phyloP scores from a whole-genome alignment of 495 filamentous ascomycete genomes.

The Aspergillus funiculosus region DNA sequence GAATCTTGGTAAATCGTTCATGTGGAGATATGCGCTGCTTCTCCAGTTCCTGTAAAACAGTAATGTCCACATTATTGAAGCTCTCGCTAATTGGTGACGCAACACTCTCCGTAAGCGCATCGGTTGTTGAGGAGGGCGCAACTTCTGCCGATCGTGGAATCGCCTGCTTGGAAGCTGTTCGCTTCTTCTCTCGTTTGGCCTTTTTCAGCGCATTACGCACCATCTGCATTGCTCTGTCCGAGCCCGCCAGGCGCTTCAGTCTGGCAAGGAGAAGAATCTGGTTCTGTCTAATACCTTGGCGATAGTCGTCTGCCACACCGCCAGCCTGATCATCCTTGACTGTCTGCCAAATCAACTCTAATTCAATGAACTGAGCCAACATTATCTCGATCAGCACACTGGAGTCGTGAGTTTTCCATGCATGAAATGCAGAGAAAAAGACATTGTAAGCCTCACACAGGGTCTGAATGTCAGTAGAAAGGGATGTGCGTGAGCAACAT shows the following conservation, averaged over 20 bases:
- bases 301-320: slow-evolving; percentile 83
- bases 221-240: slow-evolving; percentile 72
- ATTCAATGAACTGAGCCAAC: slow-evolving; percentile 89
- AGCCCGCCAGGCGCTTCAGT: slow-evolving; percentile 83
- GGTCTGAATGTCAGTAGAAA: slow-evolving; percentile 41
- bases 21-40: slow-evolving; percentile 34
- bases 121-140: slow-evolving; percentile 25
- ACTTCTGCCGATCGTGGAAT: slow-evolving; percentile 46
- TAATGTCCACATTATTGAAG: slow-evolving; percentile 36
- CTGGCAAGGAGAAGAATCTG: slow-evolving; percentile 82
- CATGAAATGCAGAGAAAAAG: slow-evolving; percentile 86
- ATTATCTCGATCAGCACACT: slow-evolving; percentile 86
- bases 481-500: slow-evolving; percentile 33
- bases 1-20: slow-evolving; percentile 47
- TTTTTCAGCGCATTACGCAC: slow-evolving; percentile 79
- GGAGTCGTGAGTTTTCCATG: slow-evolving; percentile 92
- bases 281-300: slow-evolving; percentile 87
- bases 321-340: slow-evolving; percentile 85
- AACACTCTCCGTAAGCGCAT: slow-evolving; percentile 38
- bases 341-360: slow-evolving; percentile 93
- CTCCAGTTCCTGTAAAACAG: slow-evolving; percentile 36
- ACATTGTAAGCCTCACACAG: slow-evolving; percentile 61
- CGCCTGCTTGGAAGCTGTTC: slow-evolving; percentile 51
- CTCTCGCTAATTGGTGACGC: slow-evolving; percentile 45
- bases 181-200: slow-evolving; percentile 63